phyloP scores from a whole-genome alignment of 495 filamentous ascomycete genomes.

The Aspergillus steynii region DNA sequence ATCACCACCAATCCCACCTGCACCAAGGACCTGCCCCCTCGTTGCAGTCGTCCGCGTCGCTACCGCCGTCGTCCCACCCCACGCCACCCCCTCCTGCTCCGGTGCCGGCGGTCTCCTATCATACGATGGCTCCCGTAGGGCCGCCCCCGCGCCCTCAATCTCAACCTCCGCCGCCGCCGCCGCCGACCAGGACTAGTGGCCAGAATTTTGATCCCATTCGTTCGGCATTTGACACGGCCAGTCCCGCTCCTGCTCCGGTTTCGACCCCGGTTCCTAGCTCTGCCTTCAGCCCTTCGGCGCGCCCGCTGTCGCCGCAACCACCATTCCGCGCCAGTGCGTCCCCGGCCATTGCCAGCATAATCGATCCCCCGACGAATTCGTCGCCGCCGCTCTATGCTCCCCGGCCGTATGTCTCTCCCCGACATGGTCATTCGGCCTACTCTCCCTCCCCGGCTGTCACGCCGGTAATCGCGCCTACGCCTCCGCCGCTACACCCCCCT shows the following conservation, averaged over 20 bases:
- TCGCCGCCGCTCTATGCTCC: conserved; percentile 30
- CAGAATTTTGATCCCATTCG: conserved; percentile 88
- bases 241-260: conserved; percentile 54
- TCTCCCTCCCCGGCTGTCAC: conserved; percentile 31
- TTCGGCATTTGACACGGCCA: conserved; percentile 62
- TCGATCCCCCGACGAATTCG: conserved; percentile 67
- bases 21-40: conserved; percentile 15
- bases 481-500: conserved; percentile 28
- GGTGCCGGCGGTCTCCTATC: conserved; percentile 23
- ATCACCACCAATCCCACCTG: conserved; percentile 12
- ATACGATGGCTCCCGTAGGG: conserved; percentile 24
- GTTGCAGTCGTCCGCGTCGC: conserved; percentile 20
- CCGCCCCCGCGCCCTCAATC: conserved; percentile 38
- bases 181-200: conserved; percentile 57
- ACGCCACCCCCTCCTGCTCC: conserved; percentile 16
- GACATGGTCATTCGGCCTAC: conserved; percentile 30
- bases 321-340: conserved; percentile 76
- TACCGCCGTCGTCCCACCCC: conserved; percentile 27
- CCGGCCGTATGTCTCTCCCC: conserved; percentile 34
- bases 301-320: conserved; percentile 35
- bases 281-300: conserved; percentile 37
- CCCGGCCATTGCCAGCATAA: conserved; percentile 84
- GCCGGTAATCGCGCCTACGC: conserved; percentile 24
- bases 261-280: conserved; percentile 43
- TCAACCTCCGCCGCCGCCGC: conserved; percentile 41